These are phyloP conservation scores for Neonectria magnoliae DNA, from an alignment of 2,329 filamentous ascomycete species.

Conservation along the genomic window DNA sequence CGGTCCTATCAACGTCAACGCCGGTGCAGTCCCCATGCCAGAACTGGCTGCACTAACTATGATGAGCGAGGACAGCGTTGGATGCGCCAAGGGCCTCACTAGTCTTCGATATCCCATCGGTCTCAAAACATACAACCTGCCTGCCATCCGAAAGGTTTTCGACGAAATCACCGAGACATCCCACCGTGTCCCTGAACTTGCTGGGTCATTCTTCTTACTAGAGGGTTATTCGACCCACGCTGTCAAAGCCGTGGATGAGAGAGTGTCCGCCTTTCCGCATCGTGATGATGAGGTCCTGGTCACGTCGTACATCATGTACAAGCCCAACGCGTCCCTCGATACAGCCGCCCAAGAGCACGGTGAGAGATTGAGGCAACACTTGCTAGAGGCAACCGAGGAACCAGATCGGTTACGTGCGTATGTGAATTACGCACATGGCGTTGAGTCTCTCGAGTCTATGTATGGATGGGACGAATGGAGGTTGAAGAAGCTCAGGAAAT, in stretches of 20 bases:
- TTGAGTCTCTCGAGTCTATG: slow-evolving; percentile 18
- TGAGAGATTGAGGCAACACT: slow-evolving; percentile 10
- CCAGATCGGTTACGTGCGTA: slow-evolving; percentile 24
- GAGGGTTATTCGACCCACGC: slow-evolving; percentile 57
- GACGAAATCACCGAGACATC: slow-evolving; percentile 44
- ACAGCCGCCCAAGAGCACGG: slow-evolving; percentile 24
- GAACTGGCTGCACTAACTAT: slow-evolving; percentile 54
- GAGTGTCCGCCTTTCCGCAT: slow-evolving; percentile 27
- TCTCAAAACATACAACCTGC: slow-evolving; percentile 48
- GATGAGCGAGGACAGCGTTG: slow-evolving; percentile 47
- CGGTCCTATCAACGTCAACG: slow-evolving; percentile 45
- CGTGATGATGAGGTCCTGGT: slow-evolving; percentile 27
- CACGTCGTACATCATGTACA: slow-evolving; percentile 22
- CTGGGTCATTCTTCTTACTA: slow-evolving; percentile 58
- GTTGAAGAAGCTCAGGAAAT: slow-evolving; percentile 51
- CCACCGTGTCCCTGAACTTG: slow-evolving; percentile 21
- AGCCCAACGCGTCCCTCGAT: slow-evolving; percentile 24
- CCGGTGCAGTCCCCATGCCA: slow-evolving; percentile 50
- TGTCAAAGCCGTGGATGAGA: slow-evolving; percentile 14
- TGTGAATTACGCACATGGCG: slow-evolving; percentile 33
- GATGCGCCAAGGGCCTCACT: slow-evolving; percentile 54
- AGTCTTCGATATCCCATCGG: slow-evolving; percentile 56
- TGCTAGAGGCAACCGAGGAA: slow-evolving; percentile 22
- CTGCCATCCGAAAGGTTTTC: slow-evolving; percentile 41
- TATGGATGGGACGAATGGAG: slow-evolving; percentile 49